Percentiles rank a stretch among this genome's conserved stretches.
phyloP scores from a whole-genome alignment of 2,329 filamentous ascomycete species.

The Monilinia vaccinii-corymbosi region DNA sequence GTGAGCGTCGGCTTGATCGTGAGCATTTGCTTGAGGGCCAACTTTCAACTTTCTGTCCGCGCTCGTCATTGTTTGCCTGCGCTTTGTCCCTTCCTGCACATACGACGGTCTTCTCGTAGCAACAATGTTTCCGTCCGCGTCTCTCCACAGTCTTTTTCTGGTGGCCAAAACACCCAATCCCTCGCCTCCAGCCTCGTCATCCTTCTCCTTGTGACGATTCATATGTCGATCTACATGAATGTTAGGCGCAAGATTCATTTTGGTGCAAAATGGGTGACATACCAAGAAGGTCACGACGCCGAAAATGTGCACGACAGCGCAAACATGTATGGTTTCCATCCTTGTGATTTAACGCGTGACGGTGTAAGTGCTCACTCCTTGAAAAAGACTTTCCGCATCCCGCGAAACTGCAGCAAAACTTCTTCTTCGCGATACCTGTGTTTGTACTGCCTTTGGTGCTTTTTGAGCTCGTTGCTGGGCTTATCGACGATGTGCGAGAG shows the following conservation, averaged over 20 bases:
- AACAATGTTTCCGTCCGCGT: constrained; percentile 37
- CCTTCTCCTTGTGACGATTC: constrained; percentile 37
- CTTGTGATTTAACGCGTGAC: constrained; percentile 43
- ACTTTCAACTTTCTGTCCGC: constrained; percentile 13
- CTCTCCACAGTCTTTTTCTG: constrained; percentile 41
- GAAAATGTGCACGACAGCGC: constrained; percentile 46
- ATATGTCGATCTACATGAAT: constrained; percentile 41
- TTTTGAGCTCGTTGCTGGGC: constrained; percentile 20
- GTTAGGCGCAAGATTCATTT: constrained; percentile 5
- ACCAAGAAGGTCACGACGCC: constrained; percentile 46
- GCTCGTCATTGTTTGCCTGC: constrained; percentile 19
- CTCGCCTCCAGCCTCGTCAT: constrained; percentile 40
- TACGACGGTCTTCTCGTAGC: constrained; percentile 33
- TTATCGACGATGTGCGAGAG: constrained; percentile 23
- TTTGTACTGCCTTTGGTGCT: constrained; percentile 10
- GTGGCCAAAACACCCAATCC: constrained; percentile 39
- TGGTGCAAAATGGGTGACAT: constrained; percentile 19
- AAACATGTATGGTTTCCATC: constrained; percentile 41
- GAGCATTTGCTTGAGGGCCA: background rate
- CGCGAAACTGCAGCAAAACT: constrained; percentile 33
- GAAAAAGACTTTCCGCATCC: constrained; percentile 40
- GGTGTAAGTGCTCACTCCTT: constrained; percentile 41
- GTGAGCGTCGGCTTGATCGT: constrained; percentile 2
- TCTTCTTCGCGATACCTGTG: constrained; percentile 23
- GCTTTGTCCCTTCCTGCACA: constrained; percentile 22